A percentile compares a stretch with the other conserved stretches of the same genome.
Conservation (phyloP, 108 stramenopile genomes). For the Fragilaria crotonensis region DNA sequence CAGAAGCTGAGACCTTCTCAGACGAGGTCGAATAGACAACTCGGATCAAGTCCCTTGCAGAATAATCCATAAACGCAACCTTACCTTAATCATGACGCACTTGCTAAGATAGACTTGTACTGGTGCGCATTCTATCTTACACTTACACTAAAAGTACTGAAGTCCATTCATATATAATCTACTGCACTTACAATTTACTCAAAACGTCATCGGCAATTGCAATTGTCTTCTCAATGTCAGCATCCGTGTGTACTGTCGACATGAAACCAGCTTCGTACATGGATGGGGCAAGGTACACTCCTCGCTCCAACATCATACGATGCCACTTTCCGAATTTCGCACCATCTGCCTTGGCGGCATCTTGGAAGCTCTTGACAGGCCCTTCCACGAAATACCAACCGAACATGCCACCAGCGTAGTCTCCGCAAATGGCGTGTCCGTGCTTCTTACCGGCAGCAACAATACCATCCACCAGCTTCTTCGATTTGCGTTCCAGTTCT, state of each 20-base stretch:
- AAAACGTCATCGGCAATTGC: slow-evolving; percentile 95
- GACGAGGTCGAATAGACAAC: background rate
- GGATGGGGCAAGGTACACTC: slow-evolving; percentile 95
- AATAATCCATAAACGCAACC: too few relatives aligned
- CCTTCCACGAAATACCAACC: slow-evolving; percentile 96
- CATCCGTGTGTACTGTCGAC: slow-evolving; percentile 94
- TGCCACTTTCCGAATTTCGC: slow-evolving; percentile 97
- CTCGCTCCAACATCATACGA: slow-evolving; percentile 95
- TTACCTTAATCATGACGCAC: too few relatives aligned
- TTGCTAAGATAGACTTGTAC: too few relatives aligned
- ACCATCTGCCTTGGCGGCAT: slow-evolving; percentile 87
- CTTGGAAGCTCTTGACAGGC: slow-evolving; percentile 89
- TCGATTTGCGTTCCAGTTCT: slow-evolving; percentile 87
- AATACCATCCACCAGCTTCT: slow-evolving; percentile 87
- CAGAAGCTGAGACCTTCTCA: background rate
- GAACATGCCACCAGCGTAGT: slow-evolving; percentile 94
- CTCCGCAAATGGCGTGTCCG: slow-evolving; percentile 89
- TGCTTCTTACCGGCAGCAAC: slow-evolving; percentile 74
- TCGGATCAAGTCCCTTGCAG: too few relatives aligned
- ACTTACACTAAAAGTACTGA: background rate
- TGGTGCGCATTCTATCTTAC: too few relatives aligned
- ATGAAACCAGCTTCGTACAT: slow-evolving; percentile 99
- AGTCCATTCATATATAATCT: background rate
- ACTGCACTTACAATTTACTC: slow-evolving; percentile 64
- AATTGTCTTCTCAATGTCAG: slow-evolving; percentile 93